A percentile compares a stretch with the other conserved stretches of the same genome.
Conservation (phyloP, 2,329 filamentous ascomycete species). For the Tolypocladium nubicola region DNA sequence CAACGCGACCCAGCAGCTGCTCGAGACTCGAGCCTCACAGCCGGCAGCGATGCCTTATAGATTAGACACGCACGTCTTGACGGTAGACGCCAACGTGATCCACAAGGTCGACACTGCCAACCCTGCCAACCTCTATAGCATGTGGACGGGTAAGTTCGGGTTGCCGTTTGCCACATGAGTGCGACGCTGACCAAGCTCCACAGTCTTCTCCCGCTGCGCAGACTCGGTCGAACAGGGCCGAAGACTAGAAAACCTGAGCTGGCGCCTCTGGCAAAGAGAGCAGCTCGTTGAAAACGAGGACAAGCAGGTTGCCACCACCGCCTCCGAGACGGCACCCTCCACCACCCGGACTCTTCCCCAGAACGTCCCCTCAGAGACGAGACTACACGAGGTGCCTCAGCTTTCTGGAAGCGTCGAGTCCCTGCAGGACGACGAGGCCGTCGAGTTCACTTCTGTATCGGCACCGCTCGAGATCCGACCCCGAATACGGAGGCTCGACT, state of each 20-base stretch:
- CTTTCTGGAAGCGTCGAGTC: constrained; percentile 73
- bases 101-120: constrained; percentile 92
- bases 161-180: background rate
- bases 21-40: constrained; percentile 25
- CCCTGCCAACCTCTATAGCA: constrained; percentile 86
- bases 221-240: constrained; percentile 89
- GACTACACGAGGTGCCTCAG: constrained; percentile 51
- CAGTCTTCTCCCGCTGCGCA: constrained; percentile 90
- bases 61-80: constrained; percentile 76
- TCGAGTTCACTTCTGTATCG: constrained; percentile 45
- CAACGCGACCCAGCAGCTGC: constrained; percentile 13
- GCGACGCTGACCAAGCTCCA: constrained; percentile 18
- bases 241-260: constrained; percentile 88
- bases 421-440: constrained; percentile 54
- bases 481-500: constrained; percentile 61
- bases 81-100: constrained; percentile 83
- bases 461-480: constrained; percentile 53
- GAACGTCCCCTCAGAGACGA: constrained; percentile 33
- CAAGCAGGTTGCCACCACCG: constrained; percentile 31
- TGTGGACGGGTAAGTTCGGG: constrained; percentile 80
- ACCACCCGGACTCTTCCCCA: constrained; percentile 34
- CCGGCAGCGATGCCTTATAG: constrained; percentile 63
- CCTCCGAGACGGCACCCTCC: constrained; percentile 22
- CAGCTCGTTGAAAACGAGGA: constrained; percentile 62
- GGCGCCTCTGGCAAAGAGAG: constrained; percentile 90